Evolutionary conservation across 768 basidiomycete genomes (phyloP), one percentile per base, ranked within the genome.

Genomic region (Boletus bicolor): DNA sequence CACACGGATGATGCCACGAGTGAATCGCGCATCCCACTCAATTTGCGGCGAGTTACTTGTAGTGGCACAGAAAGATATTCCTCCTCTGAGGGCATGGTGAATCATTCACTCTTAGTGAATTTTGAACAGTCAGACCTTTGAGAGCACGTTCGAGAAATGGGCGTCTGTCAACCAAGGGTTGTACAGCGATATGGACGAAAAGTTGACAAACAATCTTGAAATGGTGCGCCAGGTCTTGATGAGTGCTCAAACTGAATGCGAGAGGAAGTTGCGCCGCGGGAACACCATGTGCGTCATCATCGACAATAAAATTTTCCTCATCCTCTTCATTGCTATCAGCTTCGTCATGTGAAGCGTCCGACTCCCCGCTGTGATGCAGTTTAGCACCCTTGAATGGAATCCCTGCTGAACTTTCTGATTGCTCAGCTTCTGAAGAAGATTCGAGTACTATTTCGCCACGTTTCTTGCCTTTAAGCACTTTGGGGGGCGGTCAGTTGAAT

Each of bases 141-240:
- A 71, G 53, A 54, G 84, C 70, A 49, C 76, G 76, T 57, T 80
- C 67, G 80, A 89, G 82, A 62, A 83, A 86, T 7, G 71, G 62
- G 45, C 73, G 75, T 19, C 90, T 77, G 44, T 84, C 76, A 4
- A 68, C 70, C 17, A 76, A 68, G 6, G 81, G 76, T 34, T 76
- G 81, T 32, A 91, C 84, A 37, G 88, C 87, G 41, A 95, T 74
- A 61, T 93, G 85, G 12, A 93, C 89, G 59, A 93, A 89, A 30
- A 93, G 80, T 65, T 96, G 93, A 61, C 91, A 93, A 43, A 93
- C 78, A 38, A 88, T 85, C 73, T 93, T 93, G 80, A 93, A 92
- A 58, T 93, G 89, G 58, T 87, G 81, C 14, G 81, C 74, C 19
- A 89, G 75, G 62, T 91, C 87, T 66, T 92, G 84, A 66, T 88